Percentiles rank a stretch among this genome's conserved stretches.
Conservation (phyloP, 768 basidiomycete genomes). For the Lyophyllum shimeji region DNA sequence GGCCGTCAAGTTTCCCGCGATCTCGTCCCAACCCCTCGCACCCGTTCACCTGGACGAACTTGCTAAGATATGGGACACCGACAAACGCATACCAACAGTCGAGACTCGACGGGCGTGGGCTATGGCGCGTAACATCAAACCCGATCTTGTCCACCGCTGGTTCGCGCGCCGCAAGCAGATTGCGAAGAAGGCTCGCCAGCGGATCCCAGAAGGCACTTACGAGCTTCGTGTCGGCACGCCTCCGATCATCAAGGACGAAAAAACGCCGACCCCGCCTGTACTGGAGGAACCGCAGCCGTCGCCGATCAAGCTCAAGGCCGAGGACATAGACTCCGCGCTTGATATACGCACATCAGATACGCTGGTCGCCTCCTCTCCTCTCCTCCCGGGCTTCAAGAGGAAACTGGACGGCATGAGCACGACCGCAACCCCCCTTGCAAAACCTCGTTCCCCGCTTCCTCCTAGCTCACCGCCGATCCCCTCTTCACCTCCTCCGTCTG, state of each 20-base stretch:
- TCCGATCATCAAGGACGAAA: conserved; percentile 17
- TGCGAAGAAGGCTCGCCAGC: conserved; percentile 26
- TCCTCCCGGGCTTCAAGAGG: not conserved
- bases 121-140: conserved; percentile 34
- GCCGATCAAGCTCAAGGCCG: not conserved
- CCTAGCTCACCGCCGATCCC: conserved; percentile 8
- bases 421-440: not conserved
- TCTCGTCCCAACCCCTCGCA: not conserved
- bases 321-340: not conserved
- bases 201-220: conserved; percentile 32
- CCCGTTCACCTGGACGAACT: conserved; percentile 34
- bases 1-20: not conserved
- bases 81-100: conserved; percentile 36
- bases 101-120: conserved; percentile 39
- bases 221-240: conserved; percentile 36
- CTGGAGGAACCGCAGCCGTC: not conserved
- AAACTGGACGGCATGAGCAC: not conserved
- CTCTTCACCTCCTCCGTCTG: not conserved
- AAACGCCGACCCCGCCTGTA: not conserved
- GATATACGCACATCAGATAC: conserved; percentile 9
- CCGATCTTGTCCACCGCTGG: conserved; percentile 34
- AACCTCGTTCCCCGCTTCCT: conserved; percentile 5
- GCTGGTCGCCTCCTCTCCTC: conserved; percentile 2
- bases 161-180: conserved; percentile 33
- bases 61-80: conserved; percentile 31